Evolutionary conservation across 2,329 filamentous ascomycete genomes (phyloP).

Genomic region (Arthrobotrys iridis): DNA sequence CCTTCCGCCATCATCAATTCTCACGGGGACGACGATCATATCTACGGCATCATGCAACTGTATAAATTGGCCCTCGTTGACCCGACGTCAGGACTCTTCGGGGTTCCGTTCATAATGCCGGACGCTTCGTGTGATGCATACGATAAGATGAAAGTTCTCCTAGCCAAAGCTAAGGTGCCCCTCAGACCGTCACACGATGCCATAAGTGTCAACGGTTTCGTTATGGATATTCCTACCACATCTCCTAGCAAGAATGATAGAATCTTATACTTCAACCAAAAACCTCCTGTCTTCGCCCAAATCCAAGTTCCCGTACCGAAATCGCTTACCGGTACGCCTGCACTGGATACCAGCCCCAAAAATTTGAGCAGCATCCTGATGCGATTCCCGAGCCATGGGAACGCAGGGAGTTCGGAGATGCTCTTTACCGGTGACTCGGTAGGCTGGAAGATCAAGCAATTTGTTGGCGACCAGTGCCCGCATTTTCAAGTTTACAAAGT

Average conservation of each 20-base stretch:
- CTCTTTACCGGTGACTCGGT: background rate
- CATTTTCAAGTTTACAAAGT: slow-evolving; percentile 6
- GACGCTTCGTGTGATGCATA: background rate
- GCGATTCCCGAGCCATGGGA: background rate
- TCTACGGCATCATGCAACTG: background rate
- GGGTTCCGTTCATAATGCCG: background rate
- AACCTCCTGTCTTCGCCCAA: background rate
- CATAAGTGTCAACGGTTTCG: background rate
- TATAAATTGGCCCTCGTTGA: background rate
- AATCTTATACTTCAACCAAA: background rate
- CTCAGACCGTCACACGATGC: background rate
- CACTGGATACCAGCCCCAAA: background rate
- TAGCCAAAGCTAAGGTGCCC: background rate
- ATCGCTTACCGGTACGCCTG: background rate
- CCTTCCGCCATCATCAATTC: slow-evolving; percentile 1
- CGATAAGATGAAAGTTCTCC: background rate
- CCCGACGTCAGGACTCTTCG: background rate
- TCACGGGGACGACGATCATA: background rate
- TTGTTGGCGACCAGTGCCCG: background rate
- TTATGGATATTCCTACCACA: background rate
- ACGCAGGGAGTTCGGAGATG: background rate
- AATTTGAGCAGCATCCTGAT: slow-evolving; percentile 6
- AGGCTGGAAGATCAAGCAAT: background rate
- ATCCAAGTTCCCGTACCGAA: background rate
- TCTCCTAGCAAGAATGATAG: background rate